A percentile compares a stretch with the other conserved stretches of the same genome.
Conservation (phyloP, 139 green algal genomes). For the Chlorella sp. region DNA sequence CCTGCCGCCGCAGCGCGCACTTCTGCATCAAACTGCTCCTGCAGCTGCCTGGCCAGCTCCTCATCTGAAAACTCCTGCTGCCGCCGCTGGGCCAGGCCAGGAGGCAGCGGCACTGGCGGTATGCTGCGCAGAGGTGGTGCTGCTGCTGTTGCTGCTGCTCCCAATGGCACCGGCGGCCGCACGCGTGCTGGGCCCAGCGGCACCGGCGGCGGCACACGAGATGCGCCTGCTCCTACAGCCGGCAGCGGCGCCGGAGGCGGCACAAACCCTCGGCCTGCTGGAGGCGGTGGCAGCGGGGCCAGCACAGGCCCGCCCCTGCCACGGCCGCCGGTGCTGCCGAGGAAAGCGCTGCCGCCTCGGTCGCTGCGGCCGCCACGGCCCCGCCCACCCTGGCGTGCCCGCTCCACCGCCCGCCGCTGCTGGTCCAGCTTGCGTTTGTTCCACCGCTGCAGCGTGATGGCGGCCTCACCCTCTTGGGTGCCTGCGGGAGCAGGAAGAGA, state of each 20-base stretch:
- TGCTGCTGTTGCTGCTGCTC: not conserved
- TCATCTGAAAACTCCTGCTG: conserved; percentile 13
- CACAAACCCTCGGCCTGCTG: not conserved
- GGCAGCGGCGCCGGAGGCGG: not conserved
- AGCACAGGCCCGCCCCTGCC: not conserved
- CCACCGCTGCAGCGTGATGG: conserved; percentile 22
- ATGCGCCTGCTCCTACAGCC: not conserved
- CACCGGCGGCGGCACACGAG: not conserved
- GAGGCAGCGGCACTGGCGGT: not conserved
- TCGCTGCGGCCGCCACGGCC: not conserved
- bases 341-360: not conserved
- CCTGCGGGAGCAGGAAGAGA: not conserved
- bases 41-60: conserved; percentile 2
- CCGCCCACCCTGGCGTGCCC: not conserved
- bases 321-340: not conserved
- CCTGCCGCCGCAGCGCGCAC: not conserved
- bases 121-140: not conserved
- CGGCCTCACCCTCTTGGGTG: conserved; percentile 10
- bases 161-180: not conserved
- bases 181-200: not conserved
- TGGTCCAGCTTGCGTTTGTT: not conserved
- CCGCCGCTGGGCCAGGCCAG: not conserved
- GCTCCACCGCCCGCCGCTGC: conserved; percentile 14
- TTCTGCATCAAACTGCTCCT: conserved; percentile 10
- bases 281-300: not conserved